phyloP scores from a whole-genome alignment of 495 filamentous ascomycete genomes.

The Penicillium canariense region DNA sequence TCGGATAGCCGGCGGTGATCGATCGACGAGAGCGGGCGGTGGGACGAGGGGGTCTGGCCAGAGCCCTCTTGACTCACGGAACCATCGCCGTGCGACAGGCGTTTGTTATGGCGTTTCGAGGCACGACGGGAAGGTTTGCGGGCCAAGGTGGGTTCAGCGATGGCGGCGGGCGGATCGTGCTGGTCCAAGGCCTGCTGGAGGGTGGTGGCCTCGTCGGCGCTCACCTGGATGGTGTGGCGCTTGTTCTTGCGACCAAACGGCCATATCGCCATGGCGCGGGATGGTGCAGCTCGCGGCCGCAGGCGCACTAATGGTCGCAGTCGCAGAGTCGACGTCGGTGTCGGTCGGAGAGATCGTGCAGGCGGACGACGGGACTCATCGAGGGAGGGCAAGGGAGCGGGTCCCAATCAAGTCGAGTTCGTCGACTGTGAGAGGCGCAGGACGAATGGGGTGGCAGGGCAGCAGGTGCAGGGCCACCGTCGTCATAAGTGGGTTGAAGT shows the following conservation, averaged over 20 bases:
- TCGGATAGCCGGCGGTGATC: slow-evolving; percentile 15
- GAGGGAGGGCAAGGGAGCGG: slow-evolving; percentile 16
- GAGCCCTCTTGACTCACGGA: slow-evolving; percentile 27
- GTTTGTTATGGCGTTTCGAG: slow-evolving; percentile 41
- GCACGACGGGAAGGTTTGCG: slow-evolving; percentile 44
- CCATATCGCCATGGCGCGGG: slow-evolving; percentile 68
- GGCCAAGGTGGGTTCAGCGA: slow-evolving; percentile 28
- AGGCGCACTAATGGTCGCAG: slow-evolving; percentile 46
- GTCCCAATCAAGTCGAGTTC: not conserved
- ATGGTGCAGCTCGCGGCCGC: slow-evolving; percentile 18
- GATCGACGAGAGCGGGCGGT: slow-evolving; percentile 26
- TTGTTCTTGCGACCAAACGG: slow-evolving; percentile 69
- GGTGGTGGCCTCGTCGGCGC: slow-evolving; percentile 32
- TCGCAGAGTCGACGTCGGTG: not conserved
- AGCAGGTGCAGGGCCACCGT: slow-evolving; percentile 15
- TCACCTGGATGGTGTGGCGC: slow-evolving; percentile 47
- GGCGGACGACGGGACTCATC: slow-evolving; percentile 36
- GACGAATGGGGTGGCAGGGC: not conserved
- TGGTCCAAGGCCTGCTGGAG: slow-evolving; percentile 24
- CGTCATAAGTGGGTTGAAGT: slow-evolving; percentile 23
- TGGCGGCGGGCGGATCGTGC: slow-evolving; percentile 24
- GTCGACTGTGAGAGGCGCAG: not conserved
- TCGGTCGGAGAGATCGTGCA: slow-evolving; percentile 14
- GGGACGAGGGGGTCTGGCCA: slow-evolving; percentile 31
- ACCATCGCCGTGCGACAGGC: slow-evolving; percentile 31